Evolutionary conservation across 495 filamentous ascomycete genomes (phyloP), one percentile per base, ranked within the genome.

Genomic region (Aspergillus mulundensis): DNA sequence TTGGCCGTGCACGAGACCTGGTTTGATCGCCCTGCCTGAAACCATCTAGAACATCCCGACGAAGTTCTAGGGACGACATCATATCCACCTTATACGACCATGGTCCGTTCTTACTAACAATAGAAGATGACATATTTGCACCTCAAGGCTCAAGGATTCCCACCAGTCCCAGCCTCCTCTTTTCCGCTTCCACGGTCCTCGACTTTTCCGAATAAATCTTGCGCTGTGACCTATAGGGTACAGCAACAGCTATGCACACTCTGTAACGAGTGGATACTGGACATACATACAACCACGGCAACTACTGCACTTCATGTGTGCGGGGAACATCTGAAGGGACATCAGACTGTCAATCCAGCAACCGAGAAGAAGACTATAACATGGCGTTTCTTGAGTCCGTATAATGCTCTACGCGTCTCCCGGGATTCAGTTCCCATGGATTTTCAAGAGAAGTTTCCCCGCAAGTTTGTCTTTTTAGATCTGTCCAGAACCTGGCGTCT

Each of bases 21-120:
- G 65, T 68, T 74, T 75, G 70, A 75, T 75, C 72, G 68, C 58
- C 70, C 59, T 18, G 20, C 49, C 57, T 71, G 72, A 75, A 73
- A 71, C 70, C 46, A 68, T 73, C 70, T 70, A 69, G 70, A 74
- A 71, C 51, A 57, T 21, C 43, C 16, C 54, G 32, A 36, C 24
- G 24, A 41, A 38, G 52, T 59, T 66, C 57, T 45, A 14, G 21
- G 14, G 12, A 20, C 38, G 2, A 20, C 34, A 4, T n/a, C 21
- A 20, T 21, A 54, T 54, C 28, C 34, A 47, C 18, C 15, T 38
- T 36, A 2, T 2, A 36, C 8, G 32, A 7, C 32, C 3, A 4
- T 28, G 8, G 8, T 28, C 32, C 5, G 8, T 28, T 10, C 5
- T 36, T 15, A 10, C 32, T 36, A 36, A 11, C 32, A 36, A 36